Percentiles rank a stretch among this genome's conserved stretches.
These are phyloP conservation scores for Cytospora piceicola DNA, from an alignment of 2,329 filamentous ascomycete species.

Conservation along the genomic window DNA sequence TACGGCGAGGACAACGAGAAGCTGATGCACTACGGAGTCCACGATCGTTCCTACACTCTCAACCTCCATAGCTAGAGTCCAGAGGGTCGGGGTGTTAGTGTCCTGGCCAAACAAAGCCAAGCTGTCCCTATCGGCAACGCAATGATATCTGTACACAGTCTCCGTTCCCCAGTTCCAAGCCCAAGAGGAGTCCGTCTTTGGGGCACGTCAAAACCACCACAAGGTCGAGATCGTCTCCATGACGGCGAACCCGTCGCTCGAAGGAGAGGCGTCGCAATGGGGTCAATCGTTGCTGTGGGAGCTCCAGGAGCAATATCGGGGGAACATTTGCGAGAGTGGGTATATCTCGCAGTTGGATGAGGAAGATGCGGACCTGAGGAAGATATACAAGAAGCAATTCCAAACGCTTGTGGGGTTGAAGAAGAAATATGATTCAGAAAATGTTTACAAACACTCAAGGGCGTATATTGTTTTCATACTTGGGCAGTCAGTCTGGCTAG, in stretches of 20 bases:
- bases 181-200: constrained; percentile 14
- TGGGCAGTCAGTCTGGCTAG: not conserved
- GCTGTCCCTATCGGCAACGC: constrained; percentile 10
- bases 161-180: constrained; percentile 6
- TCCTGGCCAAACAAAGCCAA: constrained; percentile 10
- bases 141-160: constrained; percentile 20
- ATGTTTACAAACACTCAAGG: constrained; percentile 39
- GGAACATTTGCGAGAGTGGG: constrained; percentile 37
- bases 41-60: constrained; percentile 7
- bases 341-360: constrained; percentile 40
- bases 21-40: constrained; percentile 15
- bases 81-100: not conserved
- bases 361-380: constrained; percentile 35
- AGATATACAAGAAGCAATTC: constrained; percentile 40
- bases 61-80: constrained; percentile 13
- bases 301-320: constrained; percentile 30
- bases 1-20: constrained; percentile 25
- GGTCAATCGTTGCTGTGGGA: constrained; percentile 33
- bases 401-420: constrained; percentile 35
- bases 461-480: constrained; percentile 3
- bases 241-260: constrained; percentile 19
- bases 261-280: constrained; percentile 11
- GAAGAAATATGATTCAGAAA: constrained; percentile 41
- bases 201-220: constrained; percentile 12
- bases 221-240: constrained; percentile 21